These are phyloP conservation scores for Colletotrichum lini DNA, from an alignment of 2,329 filamentous ascomycete species.

Conservation along the genomic window DNA sequence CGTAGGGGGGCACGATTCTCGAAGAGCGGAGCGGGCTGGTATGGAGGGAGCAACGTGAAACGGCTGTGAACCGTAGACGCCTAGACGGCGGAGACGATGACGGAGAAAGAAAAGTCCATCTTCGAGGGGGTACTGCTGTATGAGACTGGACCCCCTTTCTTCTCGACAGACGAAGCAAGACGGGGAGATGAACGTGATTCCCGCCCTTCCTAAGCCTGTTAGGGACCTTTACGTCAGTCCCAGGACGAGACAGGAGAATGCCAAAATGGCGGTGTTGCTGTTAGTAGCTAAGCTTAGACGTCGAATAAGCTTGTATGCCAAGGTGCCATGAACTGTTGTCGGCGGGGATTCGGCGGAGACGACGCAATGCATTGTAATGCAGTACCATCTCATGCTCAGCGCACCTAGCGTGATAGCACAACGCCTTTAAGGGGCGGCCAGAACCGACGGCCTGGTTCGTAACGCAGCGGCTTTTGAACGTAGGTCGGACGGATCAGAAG, in stretches of 20 bases:
- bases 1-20: not conserved
- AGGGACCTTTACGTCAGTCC: not conserved
- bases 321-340: not conserved
- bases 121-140: not conserved
- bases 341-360: not conserved
- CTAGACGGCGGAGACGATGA: not conserved
- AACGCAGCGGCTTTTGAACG: not conserved
- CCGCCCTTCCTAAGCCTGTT: too few relatives aligned
- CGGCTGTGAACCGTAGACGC: not conserved
- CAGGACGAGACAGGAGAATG: not conserved
- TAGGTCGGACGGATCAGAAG: too few relatives aligned
- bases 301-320: conserved; percentile 19
- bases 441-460: conserved; percentile 3
- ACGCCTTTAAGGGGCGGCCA: not conserved
- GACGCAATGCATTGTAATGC: not conserved
- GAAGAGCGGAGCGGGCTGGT: not conserved
- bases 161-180: not conserved
- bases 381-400: not conserved
- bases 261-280: not conserved
- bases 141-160: too few relatives aligned
- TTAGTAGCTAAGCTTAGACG: conserved; percentile 8
- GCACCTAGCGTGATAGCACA: not conserved
- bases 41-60: not conserved
- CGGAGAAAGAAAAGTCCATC: not conserved
- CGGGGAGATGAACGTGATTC: not conserved